These are phyloP conservation scores for Dryadomyces sulphureus DNA, from an alignment of 2,329 filamentous ascomycete genomes.

Conservation along the genomic window DNA sequence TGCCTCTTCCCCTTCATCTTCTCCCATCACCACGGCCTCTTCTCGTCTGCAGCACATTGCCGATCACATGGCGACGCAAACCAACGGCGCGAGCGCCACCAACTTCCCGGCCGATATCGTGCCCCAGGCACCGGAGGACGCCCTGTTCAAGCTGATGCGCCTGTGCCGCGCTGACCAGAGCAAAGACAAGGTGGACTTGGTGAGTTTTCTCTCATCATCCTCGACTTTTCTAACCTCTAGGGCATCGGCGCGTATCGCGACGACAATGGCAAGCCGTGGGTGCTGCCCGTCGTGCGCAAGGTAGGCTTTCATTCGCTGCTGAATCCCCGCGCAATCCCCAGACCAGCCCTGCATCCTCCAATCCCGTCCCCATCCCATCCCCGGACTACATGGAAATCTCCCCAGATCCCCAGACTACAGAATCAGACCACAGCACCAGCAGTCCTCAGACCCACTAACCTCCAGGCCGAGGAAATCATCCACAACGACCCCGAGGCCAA, in stretches of 20 bases:
- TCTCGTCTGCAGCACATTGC: conserved; percentile 46
- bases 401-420: no score
- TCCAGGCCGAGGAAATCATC: conserved; percentile 85
- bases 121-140: conserved; percentile 84
- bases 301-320: conserved; percentile 31
- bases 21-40: conserved; percentile 25
- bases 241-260: conserved; percentile 89
- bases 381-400: no score
- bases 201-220: conserved; percentile 25
- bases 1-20: conserved; percentile 5
- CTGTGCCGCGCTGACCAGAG: conserved; percentile 69
- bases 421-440: no score
- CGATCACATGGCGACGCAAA: conserved; percentile 42
- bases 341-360: background rate
- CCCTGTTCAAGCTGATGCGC: conserved; percentile 83
- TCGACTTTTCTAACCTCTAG: conserved; percentile 17
- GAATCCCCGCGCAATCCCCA: background rate
- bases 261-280: conserved; percentile 91
- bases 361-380: conserved; percentile 1
- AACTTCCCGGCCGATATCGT: conserved; percentile 65
- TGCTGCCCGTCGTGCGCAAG: conserved; percentile 92
- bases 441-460: no score
- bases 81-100: conserved; percentile 32
- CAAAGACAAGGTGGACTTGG: conserved; percentile 80
- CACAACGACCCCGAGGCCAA: conserved; percentile 81